Percentiles rank a stretch among this genome's conserved stretches.
Evolutionary conservation across 441 rosid genomes (phyloP).

Genomic region (Breynia disticha): DNA sequence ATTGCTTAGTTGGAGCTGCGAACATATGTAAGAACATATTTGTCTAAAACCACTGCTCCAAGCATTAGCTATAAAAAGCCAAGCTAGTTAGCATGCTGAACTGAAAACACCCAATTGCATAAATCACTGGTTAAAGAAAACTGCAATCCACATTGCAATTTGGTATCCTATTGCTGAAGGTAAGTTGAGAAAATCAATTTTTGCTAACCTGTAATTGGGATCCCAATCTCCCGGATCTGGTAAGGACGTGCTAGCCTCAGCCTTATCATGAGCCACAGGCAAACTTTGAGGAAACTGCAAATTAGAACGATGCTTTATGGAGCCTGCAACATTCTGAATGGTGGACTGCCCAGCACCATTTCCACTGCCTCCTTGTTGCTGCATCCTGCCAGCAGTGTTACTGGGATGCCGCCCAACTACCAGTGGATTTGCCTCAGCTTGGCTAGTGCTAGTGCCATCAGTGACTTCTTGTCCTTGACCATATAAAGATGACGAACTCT

Average conservation of each 20-base stretch:
- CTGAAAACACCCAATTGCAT: no score
- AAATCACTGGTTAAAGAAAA: no score
- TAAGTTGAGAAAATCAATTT: background rate
- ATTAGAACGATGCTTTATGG: slow-evolving; percentile 32
- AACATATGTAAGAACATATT: no score
- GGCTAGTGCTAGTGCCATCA: slow-evolving; percentile 43
- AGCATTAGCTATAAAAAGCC: no score
- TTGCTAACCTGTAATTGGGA: slow-evolving; percentile 85
- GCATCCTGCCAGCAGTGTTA: slow-evolving; percentile 41
- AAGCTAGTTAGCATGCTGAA: no score
- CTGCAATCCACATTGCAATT: no score
- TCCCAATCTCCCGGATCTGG: slow-evolving; percentile 99
- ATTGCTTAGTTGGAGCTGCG: no score
- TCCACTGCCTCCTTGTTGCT: slow-evolving; percentile 51
- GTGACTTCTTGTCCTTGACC: slow-evolving; percentile 54
- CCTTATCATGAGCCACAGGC: slow-evolving; percentile 44
- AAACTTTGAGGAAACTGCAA: slow-evolving; percentile 33
- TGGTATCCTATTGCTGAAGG: no score
- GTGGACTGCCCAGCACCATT: slow-evolving; percentile 32
- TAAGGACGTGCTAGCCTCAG: slow-evolving; percentile 42
- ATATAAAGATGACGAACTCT: slow-evolving; percentile 43
- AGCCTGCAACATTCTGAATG: slow-evolving; percentile 40
- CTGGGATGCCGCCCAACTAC: slow-evolving; percentile 37
- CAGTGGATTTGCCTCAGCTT: slow-evolving; percentile 50
- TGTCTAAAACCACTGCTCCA: no score